Percentiles rank a stretch among this genome's conserved stretches.
Evolutionary conservation across 345 rosid genomes (phyloP).

Genomic region (Garcia nutans): DNA sequence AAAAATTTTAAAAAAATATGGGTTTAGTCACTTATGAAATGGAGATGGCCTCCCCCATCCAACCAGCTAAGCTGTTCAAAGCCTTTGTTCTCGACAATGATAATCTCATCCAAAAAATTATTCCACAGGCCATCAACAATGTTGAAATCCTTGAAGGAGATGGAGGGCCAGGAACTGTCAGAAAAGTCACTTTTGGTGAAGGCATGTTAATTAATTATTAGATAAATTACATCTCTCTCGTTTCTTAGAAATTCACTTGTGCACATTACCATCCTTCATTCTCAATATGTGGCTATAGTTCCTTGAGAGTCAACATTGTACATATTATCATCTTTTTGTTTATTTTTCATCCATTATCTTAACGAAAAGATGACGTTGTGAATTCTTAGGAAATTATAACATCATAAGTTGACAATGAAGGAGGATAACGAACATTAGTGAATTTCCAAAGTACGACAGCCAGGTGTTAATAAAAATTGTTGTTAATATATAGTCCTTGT

Average conservation of each 20-base stretch:
- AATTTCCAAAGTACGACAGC: too few relatives aligned
- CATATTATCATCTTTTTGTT: too few relatives aligned
- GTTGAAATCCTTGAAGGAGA: slow-evolving; percentile 34
- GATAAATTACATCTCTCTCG: too few relatives aligned
- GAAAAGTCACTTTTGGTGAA: slow-evolving; percentile 29
- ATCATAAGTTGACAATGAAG: too few relatives aligned
- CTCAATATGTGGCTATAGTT: too few relatives aligned
- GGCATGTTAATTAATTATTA: not conserved
- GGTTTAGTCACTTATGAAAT: slow-evolving; percentile 19
- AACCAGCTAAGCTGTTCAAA: slow-evolving; percentile 33
- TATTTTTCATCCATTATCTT: too few relatives aligned
- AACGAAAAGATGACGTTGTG: too few relatives aligned
- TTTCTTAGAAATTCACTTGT: too few relatives aligned
- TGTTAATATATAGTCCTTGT: not conserved
- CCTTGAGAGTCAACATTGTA: too few relatives aligned
- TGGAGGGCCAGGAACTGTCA: slow-evolving; percentile 41
- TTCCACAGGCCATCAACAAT: slow-evolving; percentile 33
- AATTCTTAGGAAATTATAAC: too few relatives aligned
- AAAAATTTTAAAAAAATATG: not conserved
- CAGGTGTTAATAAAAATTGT: not conserved
- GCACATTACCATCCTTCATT: too few relatives aligned
- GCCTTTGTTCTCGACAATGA: slow-evolving; percentile 30
- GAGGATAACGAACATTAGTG: too few relatives aligned
- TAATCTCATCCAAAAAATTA: slow-evolving; percentile 33
- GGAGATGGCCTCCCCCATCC: slow-evolving; percentile 26